Percentiles rank a stretch among this genome's conserved stretches.
Conservation (phyloP, 345 rosid species). For the Aethionema arabicum region DNA sequence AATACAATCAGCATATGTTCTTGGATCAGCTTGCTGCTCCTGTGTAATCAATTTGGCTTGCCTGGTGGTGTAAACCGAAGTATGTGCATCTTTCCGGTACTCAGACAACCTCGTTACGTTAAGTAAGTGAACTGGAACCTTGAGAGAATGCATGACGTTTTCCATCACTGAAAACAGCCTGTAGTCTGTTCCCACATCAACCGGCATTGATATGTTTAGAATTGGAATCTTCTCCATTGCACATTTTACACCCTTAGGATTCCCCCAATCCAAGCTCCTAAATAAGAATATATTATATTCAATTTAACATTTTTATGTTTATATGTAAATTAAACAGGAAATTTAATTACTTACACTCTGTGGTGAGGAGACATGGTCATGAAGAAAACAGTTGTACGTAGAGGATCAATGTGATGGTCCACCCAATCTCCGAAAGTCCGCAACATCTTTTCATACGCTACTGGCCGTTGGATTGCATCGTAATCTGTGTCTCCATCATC, state of each 20-base stretch:
- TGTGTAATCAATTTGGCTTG: constrained; percentile 64
- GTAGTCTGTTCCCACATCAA: constrained; percentile 64
- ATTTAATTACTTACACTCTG: constrained; percentile 52
- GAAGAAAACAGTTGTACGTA: constrained; percentile 80
- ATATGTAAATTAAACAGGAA: not conserved
- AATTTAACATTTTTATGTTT: not conserved
- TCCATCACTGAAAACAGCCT: constrained; percentile 44
- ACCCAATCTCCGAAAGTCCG: constrained; percentile 84
- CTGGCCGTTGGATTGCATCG: constrained; percentile 72
- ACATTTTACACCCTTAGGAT: constrained; percentile 73
- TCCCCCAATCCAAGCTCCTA: constrained; percentile 90
- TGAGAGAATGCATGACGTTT: constrained; percentile 51
- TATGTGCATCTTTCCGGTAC: constrained; percentile 85
- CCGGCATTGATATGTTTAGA: constrained; percentile 39
- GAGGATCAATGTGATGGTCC: constrained; percentile 72
- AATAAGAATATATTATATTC: not conserved
- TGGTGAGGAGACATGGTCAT: constrained; percentile 91
- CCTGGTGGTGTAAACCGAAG: constrained; percentile 64
- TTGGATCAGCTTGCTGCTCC: constrained; percentile 62
- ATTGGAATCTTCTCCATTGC: constrained; percentile 63
- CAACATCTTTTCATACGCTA: constrained; percentile 63
- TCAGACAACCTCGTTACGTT: constrained; percentile 69
- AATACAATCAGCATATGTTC: constrained; percentile 73
- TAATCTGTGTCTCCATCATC: constrained; percentile 68
- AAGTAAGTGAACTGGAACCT: constrained; percentile 51